Conservation (phyloP, 495 filamentous ascomycete species). For the Tirmania nivea region DNA sequence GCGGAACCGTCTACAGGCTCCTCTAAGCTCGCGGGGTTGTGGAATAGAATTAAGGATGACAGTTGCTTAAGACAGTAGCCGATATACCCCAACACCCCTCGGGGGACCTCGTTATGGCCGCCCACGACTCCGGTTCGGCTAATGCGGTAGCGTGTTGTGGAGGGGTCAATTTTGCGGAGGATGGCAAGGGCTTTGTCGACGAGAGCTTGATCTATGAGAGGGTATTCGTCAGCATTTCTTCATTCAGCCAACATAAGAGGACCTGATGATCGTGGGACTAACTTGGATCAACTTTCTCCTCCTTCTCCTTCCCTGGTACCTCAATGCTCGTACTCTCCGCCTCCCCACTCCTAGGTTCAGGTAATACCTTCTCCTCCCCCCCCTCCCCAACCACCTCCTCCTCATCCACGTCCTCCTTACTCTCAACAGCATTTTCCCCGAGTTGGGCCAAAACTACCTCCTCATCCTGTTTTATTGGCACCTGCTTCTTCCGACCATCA, state of each 20-base stretch:
- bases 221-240: slow-evolving; percentile 1
- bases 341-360: not conserved
- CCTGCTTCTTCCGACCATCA: too few relatives aligned
- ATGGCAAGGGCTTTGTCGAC: slow-evolving; percentile 16
- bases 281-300: too few relatives aligned
- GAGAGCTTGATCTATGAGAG: slow-evolving; percentile 2
- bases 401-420: not conserved
- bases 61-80: slow-evolving; percentile 7
- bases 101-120: slow-evolving; percentile 1
- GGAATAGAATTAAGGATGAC: slow-evolving; percentile 5
- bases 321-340: too few relatives aligned
- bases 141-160: slow-evolving; percentile 2
- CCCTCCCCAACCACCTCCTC: not conserved
- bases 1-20: slow-evolving; percentile 8
- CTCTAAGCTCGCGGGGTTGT: slow-evolving; percentile 10
- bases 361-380: not conserved
- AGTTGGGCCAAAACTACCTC: too few relatives aligned
- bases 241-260: not conserved
- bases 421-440: too few relatives aligned
- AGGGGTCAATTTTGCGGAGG: slow-evolving; percentile 15
- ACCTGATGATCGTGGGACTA: too few relatives aligned
- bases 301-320: too few relatives aligned
- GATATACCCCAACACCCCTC: slow-evolving; percentile 6
- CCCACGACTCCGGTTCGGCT: slow-evolving; percentile 1
- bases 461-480: too few relatives aligned